Conservation (phyloP, 1,284 basidiomycete genomes). For the Trichosporon faecale region DNA sequence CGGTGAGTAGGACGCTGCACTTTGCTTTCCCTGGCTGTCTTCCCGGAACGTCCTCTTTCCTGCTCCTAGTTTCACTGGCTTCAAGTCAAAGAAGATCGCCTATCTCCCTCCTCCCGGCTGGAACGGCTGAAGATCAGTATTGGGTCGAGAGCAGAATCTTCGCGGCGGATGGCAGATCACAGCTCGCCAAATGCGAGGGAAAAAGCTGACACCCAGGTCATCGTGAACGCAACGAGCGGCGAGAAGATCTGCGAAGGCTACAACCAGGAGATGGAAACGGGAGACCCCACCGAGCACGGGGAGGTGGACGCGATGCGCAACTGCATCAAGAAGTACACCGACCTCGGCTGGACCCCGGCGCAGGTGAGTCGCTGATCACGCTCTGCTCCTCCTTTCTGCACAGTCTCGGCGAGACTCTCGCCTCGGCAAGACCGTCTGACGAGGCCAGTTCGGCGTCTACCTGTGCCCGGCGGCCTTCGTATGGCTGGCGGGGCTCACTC, state of each 20-base stretch:
- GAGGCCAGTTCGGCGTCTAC: background rate
- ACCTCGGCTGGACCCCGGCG: background rate
- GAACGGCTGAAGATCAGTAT: too few species aligned
- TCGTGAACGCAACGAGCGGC: conserved; percentile 4
- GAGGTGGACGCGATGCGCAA: conserved; percentile 7
- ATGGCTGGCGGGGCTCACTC: background rate
- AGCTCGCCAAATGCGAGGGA: too few species aligned
- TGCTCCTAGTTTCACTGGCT: too few species aligned
- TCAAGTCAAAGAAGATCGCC: too few species aligned
- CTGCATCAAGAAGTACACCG: conserved; percentile 11
- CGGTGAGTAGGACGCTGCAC: background rate
- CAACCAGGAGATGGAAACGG: conserved; percentile 9
- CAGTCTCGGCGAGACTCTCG: too few species aligned
- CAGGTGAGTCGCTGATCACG: background rate
- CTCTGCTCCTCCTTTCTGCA: too few species aligned
- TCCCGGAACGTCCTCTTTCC: too few species aligned
- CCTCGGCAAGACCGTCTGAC: background rate
- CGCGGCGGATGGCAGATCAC: too few species aligned
- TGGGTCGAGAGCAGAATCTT: too few species aligned
- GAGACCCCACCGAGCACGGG: conserved; percentile 14
- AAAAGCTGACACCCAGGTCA: conserved; percentile 6
- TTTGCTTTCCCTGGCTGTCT: background rate
- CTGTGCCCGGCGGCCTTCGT: background rate
- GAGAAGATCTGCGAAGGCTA: conserved; percentile 11
- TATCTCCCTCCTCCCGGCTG: too few species aligned